phyloP scores from a whole-genome alignment of 352 stramenopile genomes.

The Pythium periplocum region DNA sequence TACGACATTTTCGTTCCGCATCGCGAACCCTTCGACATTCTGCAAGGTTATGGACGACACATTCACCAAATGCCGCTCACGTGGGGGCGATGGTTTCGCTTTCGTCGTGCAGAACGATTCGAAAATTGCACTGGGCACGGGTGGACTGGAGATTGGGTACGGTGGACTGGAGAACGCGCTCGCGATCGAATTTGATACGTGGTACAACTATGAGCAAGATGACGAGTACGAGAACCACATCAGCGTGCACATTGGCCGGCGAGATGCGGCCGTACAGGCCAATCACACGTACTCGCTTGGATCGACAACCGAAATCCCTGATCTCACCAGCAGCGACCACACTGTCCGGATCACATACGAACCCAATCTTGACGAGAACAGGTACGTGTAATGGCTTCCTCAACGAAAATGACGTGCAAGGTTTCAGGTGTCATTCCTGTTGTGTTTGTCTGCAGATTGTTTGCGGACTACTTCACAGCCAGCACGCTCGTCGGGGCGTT shows the following conservation, averaged over 20 bases:
- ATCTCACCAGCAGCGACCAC: constrained; percentile 76
- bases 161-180: constrained; percentile 81
- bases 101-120: constrained; percentile 85
- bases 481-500: constrained; percentile 61
- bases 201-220: constrained; percentile 83
- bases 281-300: constrained; percentile 79
- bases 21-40: constrained; percentile 79
- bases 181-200: constrained; percentile 91
- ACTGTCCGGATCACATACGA: constrained; percentile 71
- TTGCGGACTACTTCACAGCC: constrained; percentile 47
- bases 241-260: constrained; percentile 68
- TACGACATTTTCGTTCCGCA: constrained; percentile 78
- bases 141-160: constrained; percentile 83
- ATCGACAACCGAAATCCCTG: constrained; percentile 57
- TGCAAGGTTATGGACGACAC: constrained; percentile 88
- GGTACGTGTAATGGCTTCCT: constrained; percentile 24
- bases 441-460: constrained; percentile 29
- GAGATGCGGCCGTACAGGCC: constrained; percentile 27
- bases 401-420: background rate
- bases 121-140: constrained; percentile 51
- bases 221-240: constrained; percentile 93
- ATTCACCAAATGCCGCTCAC: constrained; percentile 75
- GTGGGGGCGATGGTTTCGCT: constrained; percentile 70
- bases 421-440: constrained; percentile 6
- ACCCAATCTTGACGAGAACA: constrained; percentile 56